Evolutionary conservation across 495 filamentous ascomycete species (phyloP).

Genomic region (Tuber calosporum): DNA sequence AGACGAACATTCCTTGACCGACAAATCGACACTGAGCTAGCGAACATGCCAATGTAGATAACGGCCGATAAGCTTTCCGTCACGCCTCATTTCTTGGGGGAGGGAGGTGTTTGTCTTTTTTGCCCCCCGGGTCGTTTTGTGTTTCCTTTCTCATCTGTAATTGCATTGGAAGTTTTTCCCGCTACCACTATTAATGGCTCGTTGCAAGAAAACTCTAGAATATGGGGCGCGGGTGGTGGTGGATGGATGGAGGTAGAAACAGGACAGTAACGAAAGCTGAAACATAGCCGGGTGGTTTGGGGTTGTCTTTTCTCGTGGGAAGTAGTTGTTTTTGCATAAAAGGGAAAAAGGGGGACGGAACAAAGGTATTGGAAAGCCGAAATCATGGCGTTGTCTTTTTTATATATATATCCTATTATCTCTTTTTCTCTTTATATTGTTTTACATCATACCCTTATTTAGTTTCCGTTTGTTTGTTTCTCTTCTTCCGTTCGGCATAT

Average conservation of each 20-base stretch:
- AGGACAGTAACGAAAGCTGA: not conserved
- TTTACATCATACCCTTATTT: conserved; percentile 14
- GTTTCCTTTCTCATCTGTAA: conserved; percentile 27
- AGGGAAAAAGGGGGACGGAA: conserved; percentile 18
- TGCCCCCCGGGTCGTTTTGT: conserved; percentile 18
- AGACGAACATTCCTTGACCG: conserved; percentile 76
- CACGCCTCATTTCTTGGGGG: conserved; percentile 7
- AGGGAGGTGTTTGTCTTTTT: not conserved
- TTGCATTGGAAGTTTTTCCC: conserved; percentile 19
- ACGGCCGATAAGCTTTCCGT: conserved; percentile 4
- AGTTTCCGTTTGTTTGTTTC: not conserved
- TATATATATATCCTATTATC: conserved; percentile 11
- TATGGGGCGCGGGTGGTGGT: not conserved
- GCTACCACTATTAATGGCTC: conserved; percentile 20
- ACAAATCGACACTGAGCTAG: conserved; percentile 86
- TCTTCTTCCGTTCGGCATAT: not conserved
- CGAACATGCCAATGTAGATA: conserved; percentile 60
- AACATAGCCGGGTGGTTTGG: not conserved
- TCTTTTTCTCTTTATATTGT: conserved; percentile 14
- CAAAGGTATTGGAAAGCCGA: conserved; percentile 11
- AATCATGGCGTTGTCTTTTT: conserved; percentile 28
- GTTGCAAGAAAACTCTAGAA: conserved; percentile 7
- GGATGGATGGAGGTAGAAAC: not conserved
- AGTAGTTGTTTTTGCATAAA: conserved; percentile 27
- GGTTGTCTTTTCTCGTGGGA: conserved; percentile 25